phyloP scores from a whole-genome alignment of 306 rosid genomes.

The Dalbergia cochinchinensis region DNA sequence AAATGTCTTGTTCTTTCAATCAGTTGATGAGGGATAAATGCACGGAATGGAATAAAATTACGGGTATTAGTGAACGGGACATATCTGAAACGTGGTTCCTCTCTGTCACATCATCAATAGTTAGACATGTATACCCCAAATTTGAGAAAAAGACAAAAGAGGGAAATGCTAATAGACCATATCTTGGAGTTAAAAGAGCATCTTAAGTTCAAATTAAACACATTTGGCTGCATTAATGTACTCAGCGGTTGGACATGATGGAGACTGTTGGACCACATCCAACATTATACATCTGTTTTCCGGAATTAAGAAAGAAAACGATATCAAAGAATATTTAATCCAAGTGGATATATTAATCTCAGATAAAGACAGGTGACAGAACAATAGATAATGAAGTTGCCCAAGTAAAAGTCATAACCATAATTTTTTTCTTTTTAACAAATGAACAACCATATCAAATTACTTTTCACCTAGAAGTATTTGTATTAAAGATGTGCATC shows the following conservation, averaged over 20 bases:
- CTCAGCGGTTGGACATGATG: slow-evolving; percentile 1
- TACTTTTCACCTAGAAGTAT: slow-evolving; percentile 4
- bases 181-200: too few relatives aligned
- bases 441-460: not conserved
- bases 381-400: not conserved
- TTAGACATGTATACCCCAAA: not conserved
- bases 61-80: slow-evolving; percentile 29
- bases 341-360: slow-evolving; percentile 5
- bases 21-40: slow-evolving; percentile 41
- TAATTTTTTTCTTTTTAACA: not conserved
- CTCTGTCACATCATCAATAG: slow-evolving; percentile 40
- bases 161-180: not conserved
- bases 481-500: slow-evolving; percentile 5
- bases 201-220: not conserved
- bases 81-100: slow-evolving; percentile 33
- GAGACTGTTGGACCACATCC: slow-evolving; percentile 1
- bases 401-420: not conserved
- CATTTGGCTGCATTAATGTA: slow-evolving; percentile 3
- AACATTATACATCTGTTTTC: slow-evolving; percentile 20
- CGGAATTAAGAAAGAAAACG: not conserved
- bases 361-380: not conserved
- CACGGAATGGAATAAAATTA: slow-evolving; percentile 42
- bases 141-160: slow-evolving; percentile 2
- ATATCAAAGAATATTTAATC: slow-evolving; percentile 37
- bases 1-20: slow-evolving; percentile 31